Evolutionary conservation across 345 rosid genomes (phyloP).

Genomic region (Populus davidiana): DNA sequence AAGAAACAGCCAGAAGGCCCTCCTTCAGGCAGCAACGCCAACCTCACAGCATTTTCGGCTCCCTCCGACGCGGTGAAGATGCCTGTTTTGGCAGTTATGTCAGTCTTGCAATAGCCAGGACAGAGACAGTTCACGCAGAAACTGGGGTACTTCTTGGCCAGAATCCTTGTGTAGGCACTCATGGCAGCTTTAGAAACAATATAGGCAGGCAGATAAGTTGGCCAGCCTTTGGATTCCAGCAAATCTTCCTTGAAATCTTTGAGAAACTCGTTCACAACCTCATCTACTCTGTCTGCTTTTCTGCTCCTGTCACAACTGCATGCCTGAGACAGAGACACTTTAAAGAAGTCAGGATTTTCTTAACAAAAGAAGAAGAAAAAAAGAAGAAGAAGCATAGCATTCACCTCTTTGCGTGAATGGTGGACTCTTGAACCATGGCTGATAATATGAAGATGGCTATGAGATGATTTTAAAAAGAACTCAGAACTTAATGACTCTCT

Average conservation of each 20-base stretch:
- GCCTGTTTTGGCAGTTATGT: conserved; percentile 30
- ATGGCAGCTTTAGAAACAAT: conserved; percentile 26
- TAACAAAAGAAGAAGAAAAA: not conserved
- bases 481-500: not conserved
- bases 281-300: conserved; percentile 34
- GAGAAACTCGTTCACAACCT: conserved; percentile 19
- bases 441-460: not conserved
- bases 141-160: conserved; percentile 31
- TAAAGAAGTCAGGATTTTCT: not conserved
- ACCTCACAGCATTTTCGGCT: conserved; percentile 25
- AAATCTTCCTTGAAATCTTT: conserved; percentile 31
- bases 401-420: conserved; percentile 17
- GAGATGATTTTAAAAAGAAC: not conserved
- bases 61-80: conserved; percentile 25
- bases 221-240: conserved; percentile 36
- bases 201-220: conserved; percentile 24
- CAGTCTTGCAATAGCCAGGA: conserved; percentile 38
- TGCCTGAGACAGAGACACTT: conserved; percentile 10
- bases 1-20: conserved; percentile 41
- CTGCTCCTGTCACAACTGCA: conserved; percentile 40
- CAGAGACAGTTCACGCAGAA: conserved; percentile 31
- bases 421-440: conserved; percentile 16
- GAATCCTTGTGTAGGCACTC: conserved; percentile 38
- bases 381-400: not conserved
- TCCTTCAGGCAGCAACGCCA: conserved; percentile 32